Conservation (phyloP, 2,329 filamentous ascomycete species). For the Stylonectria norvegica region DNA sequence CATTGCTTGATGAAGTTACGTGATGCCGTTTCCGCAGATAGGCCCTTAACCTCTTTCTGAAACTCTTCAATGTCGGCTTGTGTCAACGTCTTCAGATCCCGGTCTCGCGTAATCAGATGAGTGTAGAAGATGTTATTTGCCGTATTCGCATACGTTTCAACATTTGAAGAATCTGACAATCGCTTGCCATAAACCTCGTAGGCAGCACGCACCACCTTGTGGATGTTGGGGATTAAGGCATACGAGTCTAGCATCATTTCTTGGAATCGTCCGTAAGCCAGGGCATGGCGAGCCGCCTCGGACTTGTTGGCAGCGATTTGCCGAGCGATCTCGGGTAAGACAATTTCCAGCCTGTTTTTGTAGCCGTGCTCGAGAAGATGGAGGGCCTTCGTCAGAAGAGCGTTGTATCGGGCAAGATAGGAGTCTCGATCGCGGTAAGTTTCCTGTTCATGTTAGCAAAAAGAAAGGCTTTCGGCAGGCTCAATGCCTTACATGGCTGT, state of each 20-base stretch:
- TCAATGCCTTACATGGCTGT: conserved; percentile 65
- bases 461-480: background rate
- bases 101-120: conserved; percentile 51
- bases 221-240: conserved; percentile 54
- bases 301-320: conserved; percentile 55
- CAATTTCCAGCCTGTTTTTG: conserved; percentile 48
- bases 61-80: conserved; percentile 55
- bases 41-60: conserved; percentile 48
- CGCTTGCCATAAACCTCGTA: conserved; percentile 52
- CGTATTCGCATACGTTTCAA: conserved; percentile 52
- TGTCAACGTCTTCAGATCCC: conserved; percentile 49
- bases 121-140: conserved; percentile 53
- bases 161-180: conserved; percentile 39
- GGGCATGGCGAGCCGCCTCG: conserved; percentile 56
- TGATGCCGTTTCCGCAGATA: conserved; percentile 51
- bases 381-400: conserved; percentile 67
- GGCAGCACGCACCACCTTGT: conserved; percentile 47
- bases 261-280: conserved; percentile 58
- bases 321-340: conserved; percentile 52
- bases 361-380: conserved; percentile 60
- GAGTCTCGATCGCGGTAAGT: conserved; percentile 83
- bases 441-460: conserved; percentile 59
- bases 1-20: conserved; percentile 58
- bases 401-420: conserved; percentile 82
- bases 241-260: conserved; percentile 57